Evolutionary conservation across 1,284 basidiomycete species (phyloP), one percentile per base, ranked within the genome.

Genomic region (Microbotryum scabiosae): DNA sequence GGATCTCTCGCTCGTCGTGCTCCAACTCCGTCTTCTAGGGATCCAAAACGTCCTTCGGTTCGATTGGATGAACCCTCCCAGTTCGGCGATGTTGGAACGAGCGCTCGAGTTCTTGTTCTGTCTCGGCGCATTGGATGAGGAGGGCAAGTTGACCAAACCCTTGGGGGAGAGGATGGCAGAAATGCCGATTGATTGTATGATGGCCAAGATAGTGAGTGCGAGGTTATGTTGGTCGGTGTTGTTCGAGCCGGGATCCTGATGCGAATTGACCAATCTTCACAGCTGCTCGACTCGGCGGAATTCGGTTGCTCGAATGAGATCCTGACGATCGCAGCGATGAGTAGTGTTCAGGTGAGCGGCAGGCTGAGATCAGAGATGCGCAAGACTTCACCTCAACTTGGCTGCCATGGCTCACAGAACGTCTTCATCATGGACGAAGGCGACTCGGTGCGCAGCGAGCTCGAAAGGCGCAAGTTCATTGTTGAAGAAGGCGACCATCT

Each of bases 401-500:
- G 7, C 56, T 25, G 18, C 25, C 18, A 61, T 14, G 10, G 3
- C 7, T n/a, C 18, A 0, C 63, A 92, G 86, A 90, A 94, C 72
- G 84, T 86, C 4, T 97, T 97, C 74, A 75, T 92, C 43, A 86
- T 89, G 56, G 85, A 87, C 8, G 88, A 91, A 20, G 90, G 90
- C n/a, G 81, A 84, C 18, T 88, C 86, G 8, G 87, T 89, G 0
- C 74, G 91, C 56, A 90, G 87, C 10, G 90, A 96, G 75, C 77
- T 98, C 10, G 90, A 94, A 74, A 80, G 90, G 54, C 79, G 94
- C 57, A 94, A 96, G 72, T 98, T 98, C 71, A 94, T 90, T 0
- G 91, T 92, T 0, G 90, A 96, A 75, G 93, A 99, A 82, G 96
- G 96, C 67, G 93, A 97, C 72, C 90, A 94, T 73, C 77, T 97